phyloP scores from a whole-genome alignment of 78 protist genomes.

The Dictyostelium firmibasis region DNA sequence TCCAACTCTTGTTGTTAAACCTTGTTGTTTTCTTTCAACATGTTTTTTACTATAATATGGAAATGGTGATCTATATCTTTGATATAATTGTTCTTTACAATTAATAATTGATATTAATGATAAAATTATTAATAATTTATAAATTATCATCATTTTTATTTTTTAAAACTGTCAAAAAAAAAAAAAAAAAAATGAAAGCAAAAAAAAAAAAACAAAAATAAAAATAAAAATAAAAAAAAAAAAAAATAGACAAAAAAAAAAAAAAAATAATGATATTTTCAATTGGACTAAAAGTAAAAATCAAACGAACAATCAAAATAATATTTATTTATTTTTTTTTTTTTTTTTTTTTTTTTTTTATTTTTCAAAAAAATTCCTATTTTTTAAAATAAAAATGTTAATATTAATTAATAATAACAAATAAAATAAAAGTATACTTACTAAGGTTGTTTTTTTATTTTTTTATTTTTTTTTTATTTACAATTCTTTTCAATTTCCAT shows the following conservation, averaged over 20 bases:
- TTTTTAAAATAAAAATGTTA: too few species aligned
- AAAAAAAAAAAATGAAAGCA: neutral
- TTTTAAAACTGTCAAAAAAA: neutral
- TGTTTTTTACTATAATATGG: conserved; percentile 45
- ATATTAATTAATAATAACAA: too few species aligned
- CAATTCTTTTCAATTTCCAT: neutral
- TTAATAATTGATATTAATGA: neutral
- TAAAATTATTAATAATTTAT: neutral
- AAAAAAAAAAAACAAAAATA: neutral
- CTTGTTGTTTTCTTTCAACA: neutral
- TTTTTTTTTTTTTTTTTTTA: too few species aligned
- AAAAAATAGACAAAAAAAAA: neutral
- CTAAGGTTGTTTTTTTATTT: too few species aligned
- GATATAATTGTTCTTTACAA: neutral
- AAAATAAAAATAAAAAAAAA: neutral
- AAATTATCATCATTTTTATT: neutral
- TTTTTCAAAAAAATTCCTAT: too few species aligned
- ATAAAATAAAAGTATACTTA: too few species aligned
- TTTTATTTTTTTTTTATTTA: neutral
- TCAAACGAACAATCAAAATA: too few species aligned
- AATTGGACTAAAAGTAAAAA: too few species aligned
- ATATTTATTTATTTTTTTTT: too few species aligned
- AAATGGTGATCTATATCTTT: conserved; percentile 30
- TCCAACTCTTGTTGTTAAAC: neutral
- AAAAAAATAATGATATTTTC: neutral